Evolutionary conservation across 768 basidiomycete genomes (phyloP), one percentile per base, ranked within the genome.

Genomic region (Lactarius deliciosus): DNA sequence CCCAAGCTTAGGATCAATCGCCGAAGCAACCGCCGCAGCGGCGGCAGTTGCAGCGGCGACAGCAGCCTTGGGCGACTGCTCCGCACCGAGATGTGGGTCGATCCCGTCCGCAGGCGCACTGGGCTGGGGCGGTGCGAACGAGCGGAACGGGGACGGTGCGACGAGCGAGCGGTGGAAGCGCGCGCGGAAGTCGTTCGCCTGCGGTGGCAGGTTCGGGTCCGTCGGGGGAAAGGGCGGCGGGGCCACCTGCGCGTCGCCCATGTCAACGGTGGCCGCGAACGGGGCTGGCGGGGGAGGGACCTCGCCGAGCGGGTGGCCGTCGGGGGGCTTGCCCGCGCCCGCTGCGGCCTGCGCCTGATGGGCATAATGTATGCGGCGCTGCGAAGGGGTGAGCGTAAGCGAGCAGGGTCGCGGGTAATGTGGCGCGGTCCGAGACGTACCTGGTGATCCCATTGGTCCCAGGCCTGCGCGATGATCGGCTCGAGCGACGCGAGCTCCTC

Each of bases 391-490:
- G 43, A 11, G 45, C 5, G 13, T 28, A 30, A 28, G 28, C 43
- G 34, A 30, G 45, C 7, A 13, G 13, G 34, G 1, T 41, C 13
- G 16, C 30, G 30, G 25, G 25, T 11, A 16, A 2, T 25, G 60
- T 41, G 20, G 30, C 68, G 64, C 10, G 34, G 10, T 10, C 34
- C 11, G 34, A 36, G 34, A 9, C 60, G 64, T 73, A 92, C 91
- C 75, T 88, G 87, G 70, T 86, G 85, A 72, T 93, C 88, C 92
- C 92, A 94, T 47, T 89, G 87, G 65, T 94, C 92, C 83, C 90
- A 94, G 20, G 91, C 91, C 55, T 89, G 87, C 6, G 92, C 91
- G 56, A 94, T 88, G 71, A 91, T 80, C 32, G 90, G 89, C 73
- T 93, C 89, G 59, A 94, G 77, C 11, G 88, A 86, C 3, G 86